Percentiles rank a stretch among this genome's conserved stretches.
Evolutionary conservation across 495 filamentous ascomycete genomes (phyloP).

Genomic region (Talaromyces wortmannii): DNA sequence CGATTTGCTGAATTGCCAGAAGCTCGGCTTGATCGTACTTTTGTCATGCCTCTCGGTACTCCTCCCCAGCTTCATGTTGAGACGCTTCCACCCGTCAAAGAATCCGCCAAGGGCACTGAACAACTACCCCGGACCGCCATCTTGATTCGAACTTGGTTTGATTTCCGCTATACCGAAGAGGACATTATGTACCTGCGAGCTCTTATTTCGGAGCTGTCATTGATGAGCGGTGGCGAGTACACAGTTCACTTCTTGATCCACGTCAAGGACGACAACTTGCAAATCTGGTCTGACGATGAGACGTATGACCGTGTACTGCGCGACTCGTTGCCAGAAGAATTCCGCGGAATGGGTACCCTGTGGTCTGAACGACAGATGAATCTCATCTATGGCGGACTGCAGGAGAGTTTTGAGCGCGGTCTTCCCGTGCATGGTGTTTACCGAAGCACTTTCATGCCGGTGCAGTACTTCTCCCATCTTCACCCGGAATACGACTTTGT

Average conservation of each 20-base stretch:
- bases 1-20: conserved; percentile 53
- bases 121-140: conserved; percentile 51
- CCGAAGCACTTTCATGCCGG: conserved; percentile 83
- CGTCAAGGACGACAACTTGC: conserved; percentile 57
- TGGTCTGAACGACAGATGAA: conserved; percentile 93
- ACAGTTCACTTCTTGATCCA: conserved; percentile 59
- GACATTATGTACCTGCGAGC: conserved; percentile 51
- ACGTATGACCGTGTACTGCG: conserved; percentile 58
- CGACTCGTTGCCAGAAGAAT: conserved; percentile 74
- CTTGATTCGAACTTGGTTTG: conserved; percentile 57
- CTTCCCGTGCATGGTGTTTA: conserved; percentile 87
- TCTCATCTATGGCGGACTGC: conserved; percentile 74
- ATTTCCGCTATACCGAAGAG: conserved; percentile 46
- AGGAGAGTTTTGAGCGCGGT: conserved; percentile 63
- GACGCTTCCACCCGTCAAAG: conserved; percentile 5
- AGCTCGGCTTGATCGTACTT: conserved; percentile 34
- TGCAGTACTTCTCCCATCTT: conserved; percentile 83
- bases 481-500: conserved; percentile 94
- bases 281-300: conserved; percentile 59
- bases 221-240: conserved; percentile 58
- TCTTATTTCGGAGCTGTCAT: conserved; percentile 54
- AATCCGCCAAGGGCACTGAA: conserved; percentile 14
- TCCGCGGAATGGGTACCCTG: conserved; percentile 78
- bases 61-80: conserved; percentile 1
- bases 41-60: conserved; percentile 35